Evolutionary conservation across 139 green algal genomes (phyloP).

Genomic region (Micractinium conductrix): DNA sequence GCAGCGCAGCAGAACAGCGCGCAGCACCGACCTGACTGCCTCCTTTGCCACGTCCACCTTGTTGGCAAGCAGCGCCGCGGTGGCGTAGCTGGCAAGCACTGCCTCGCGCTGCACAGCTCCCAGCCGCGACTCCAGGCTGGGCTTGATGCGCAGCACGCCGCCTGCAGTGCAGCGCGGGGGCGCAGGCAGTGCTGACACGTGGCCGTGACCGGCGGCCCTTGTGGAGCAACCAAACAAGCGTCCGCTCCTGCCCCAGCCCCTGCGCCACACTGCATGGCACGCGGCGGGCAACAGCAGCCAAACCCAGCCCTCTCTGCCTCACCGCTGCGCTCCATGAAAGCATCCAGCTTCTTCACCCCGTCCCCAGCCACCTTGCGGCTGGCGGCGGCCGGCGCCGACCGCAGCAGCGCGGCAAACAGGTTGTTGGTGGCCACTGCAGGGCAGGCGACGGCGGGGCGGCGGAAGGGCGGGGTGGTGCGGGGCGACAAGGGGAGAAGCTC

Average conservation of each 20-base stretch:
- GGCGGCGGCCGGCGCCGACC: background rate
- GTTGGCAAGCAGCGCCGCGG: constrained; percentile 69
- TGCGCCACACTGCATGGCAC: no score
- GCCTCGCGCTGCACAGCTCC: constrained; percentile 67
- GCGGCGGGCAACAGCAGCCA: no score
- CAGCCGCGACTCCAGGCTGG: constrained; percentile 71
- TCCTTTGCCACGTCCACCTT: constrained; percentile 68
- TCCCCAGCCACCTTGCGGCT: constrained; percentile 59
- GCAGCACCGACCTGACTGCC: constrained; percentile 27
- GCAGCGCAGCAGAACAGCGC: no score
- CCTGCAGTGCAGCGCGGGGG: background rate
- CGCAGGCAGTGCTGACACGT: no score
- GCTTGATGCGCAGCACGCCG: constrained; percentile 43
- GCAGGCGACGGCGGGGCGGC: no score
- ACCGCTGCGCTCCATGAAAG: constrained; percentile 56
- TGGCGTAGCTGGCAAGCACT: constrained; percentile 72
- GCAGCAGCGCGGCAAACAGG: constrained; percentile 41
- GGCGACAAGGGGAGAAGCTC: background rate
- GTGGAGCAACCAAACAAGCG: no score
- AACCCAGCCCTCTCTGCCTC: no score
- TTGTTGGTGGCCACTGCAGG: constrained; percentile 77
- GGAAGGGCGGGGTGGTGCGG: background rate
- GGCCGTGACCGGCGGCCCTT: no score
- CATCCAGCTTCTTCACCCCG: constrained; percentile 74
- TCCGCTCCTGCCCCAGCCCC: no score